Conservation (phyloP, 805 yeast genomes). For the Metschnikowia matae region DNA sequence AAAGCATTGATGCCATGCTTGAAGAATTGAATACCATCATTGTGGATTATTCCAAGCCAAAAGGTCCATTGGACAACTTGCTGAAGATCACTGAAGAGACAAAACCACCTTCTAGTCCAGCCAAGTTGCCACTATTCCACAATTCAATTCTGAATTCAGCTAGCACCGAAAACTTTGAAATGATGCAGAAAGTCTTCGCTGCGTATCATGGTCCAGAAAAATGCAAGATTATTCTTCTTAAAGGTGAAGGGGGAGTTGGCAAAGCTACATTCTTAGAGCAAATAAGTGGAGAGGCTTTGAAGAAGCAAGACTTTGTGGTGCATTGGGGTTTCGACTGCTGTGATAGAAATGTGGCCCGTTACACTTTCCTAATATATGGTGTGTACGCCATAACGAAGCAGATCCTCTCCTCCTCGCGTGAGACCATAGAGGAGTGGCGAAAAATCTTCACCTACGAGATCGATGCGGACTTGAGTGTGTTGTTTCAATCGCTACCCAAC, state of each 20-base stretch:
- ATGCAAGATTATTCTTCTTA: constrained; percentile 26
- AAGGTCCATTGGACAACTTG: not conserved
- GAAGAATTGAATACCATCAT: constrained; percentile 31
- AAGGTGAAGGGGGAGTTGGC: constrained; percentile 46
- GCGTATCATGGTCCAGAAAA: constrained; percentile 5
- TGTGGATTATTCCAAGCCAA: constrained; percentile 14
- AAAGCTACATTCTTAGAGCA: constrained; percentile 41
- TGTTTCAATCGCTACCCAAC: constrained; percentile 44
- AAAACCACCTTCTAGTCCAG: not conserved
- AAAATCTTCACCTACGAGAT: constrained; percentile 34
- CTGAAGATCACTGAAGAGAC: not conserved
- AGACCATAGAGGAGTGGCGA: constrained; percentile 37
- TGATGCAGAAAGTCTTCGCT: constrained; percentile 4
- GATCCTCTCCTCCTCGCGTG: constrained; percentile 35
- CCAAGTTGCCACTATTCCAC: constrained; percentile 10
- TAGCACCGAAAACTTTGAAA: not conserved
- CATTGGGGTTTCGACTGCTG: constrained; percentile 30
- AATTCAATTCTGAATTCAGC: constrained; percentile 7
- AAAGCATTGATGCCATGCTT: constrained; percentile 29
- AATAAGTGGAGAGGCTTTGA: constrained; percentile 30
- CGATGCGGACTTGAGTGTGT: constrained; percentile 38
- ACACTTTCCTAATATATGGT: constrained; percentile 35
- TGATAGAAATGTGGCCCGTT: constrained; percentile 28
- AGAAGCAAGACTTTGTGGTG: constrained; percentile 27
- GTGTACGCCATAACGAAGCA: constrained; percentile 38